Percentiles rank a stretch among this genome's conserved stretches.
Evolutionary conservation across 2,329 filamentous ascomycete genomes (phyloP).

Genomic region (Teratosphaeria zuluensis): DNA sequence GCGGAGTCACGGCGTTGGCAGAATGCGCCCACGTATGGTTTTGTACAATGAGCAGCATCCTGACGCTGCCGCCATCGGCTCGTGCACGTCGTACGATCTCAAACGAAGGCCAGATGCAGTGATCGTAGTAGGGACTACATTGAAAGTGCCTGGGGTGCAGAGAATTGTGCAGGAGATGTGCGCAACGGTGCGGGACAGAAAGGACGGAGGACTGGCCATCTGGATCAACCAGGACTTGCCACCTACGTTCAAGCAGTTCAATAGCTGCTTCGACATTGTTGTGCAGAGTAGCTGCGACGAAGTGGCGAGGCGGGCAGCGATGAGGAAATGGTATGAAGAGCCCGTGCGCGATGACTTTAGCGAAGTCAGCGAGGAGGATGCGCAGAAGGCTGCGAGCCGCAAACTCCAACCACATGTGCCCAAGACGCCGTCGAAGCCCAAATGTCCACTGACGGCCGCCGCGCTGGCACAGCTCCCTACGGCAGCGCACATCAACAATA

Average conservation of each 20-base stretch:
- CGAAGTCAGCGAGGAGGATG: conserved; percentile 38
- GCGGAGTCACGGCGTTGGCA: conserved; percentile 85
- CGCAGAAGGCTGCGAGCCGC: conserved; percentile 29
- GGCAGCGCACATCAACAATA: conserved; percentile 20
- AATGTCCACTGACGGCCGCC: conserved; percentile 8
- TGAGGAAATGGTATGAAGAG: conserved; percentile 49
- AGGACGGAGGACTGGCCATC: conserved; percentile 68
- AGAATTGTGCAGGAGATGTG: conserved; percentile 88
- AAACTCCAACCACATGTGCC: conserved; percentile 13
- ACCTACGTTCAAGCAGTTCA: conserved; percentile 73
- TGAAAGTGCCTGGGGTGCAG: conserved; percentile 89
- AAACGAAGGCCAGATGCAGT: conserved; percentile 80
- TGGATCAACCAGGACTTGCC: conserved; percentile 91
- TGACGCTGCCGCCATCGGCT: conserved; percentile 90
- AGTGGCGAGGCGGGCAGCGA: conserved; percentile 62
- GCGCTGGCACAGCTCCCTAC: conserved; percentile 11
- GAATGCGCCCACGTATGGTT: conserved; percentile 83
- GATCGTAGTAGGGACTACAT: conserved; percentile 86
- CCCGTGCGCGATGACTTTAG: conserved; percentile 29
- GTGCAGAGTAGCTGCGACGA: conserved; percentile 81
- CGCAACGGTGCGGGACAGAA: conserved; percentile 68
- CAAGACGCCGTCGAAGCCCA: conserved; percentile 2
- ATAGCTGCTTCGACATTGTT: conserved; percentile 87
- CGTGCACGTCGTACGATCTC: conserved; percentile 77
- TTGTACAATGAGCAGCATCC: conserved; percentile 97